Conservation (phyloP, 2,329 filamentous ascomycete species). For the Fusarium chuoi region DNA sequence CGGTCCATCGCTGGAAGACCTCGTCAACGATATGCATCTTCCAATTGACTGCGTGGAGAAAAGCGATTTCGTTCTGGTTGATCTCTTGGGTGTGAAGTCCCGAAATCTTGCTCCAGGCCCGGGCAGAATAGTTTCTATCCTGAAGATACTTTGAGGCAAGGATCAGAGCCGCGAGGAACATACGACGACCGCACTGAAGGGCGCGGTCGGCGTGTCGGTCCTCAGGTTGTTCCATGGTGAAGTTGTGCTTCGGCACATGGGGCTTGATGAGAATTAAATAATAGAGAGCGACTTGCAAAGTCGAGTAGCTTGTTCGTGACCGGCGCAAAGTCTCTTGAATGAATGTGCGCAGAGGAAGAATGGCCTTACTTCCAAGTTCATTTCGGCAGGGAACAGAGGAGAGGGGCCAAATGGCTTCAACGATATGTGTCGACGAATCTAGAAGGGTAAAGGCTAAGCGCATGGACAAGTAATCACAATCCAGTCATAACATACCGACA, state of each 20-base stretch:
- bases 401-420: slow-evolving; percentile 95
- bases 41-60: slow-evolving; percentile 91
- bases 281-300: slow-evolving; percentile 94
- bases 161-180: slow-evolving; percentile 96
- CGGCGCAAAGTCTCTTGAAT: slow-evolving; percentile 97
- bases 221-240: slow-evolving; percentile 84
- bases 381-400: slow-evolving; percentile 82
- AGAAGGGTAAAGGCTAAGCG: slow-evolving; percentile 51
- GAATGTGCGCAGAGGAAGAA: slow-evolving; percentile 91
- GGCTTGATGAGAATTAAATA: slow-evolving; percentile 95
- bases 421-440: slow-evolving; percentile 98
- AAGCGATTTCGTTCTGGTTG: slow-evolving; percentile 95
- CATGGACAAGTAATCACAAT: slow-evolving; percentile 23
- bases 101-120: slow-evolving; percentile 99
- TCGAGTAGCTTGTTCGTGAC: slow-evolving; percentile 97
- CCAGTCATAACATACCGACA: slow-evolving; percentile 80
- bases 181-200: slow-evolving; percentile 93
- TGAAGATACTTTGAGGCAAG: slow-evolving; percentile 98
- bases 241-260: slow-evolving; percentile 84
- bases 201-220: slow-evolving; percentile 79
- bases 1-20: slow-evolving; percentile 92
- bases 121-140: slow-evolving; percentile 96
- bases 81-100: slow-evolving; percentile 94
- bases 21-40: slow-evolving; percentile 92
- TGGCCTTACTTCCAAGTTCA: slow-evolving; percentile 77